Evolutionary conservation across 2,329 filamentous ascomycete species (phyloP).

Genomic region (Rutstroemia sp.): DNA sequence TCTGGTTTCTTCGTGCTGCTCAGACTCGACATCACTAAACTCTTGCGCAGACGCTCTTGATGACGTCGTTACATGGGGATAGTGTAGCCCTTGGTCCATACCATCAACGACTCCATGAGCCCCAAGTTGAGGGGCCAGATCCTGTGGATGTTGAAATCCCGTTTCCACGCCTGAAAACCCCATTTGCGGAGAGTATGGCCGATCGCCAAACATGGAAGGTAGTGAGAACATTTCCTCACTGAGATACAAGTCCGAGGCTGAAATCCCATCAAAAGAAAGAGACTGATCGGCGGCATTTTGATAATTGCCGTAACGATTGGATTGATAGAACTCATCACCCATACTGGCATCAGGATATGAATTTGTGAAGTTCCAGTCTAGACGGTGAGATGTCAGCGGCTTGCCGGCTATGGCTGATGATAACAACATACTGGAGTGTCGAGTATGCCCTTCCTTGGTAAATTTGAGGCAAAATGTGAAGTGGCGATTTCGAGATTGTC

Average conservation of each 20-base stretch:
- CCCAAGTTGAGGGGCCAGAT: background rate
- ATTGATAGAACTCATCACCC: background rate
- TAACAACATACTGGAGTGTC: background rate
- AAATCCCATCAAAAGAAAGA: background rate
- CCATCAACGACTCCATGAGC: no score
- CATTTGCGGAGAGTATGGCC: background rate
- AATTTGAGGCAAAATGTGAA: background rate
- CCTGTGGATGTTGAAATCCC: background rate
- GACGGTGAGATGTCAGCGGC: background rate
- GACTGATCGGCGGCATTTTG: background rate
- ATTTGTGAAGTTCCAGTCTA: background rate
- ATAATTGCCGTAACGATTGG: background rate
- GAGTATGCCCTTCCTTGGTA: no score
- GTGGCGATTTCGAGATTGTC: background rate
- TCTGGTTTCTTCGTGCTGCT: no score
- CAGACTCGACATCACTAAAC: background rate
- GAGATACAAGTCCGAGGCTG: constrained; percentile 1
- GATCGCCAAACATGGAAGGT: background rate
- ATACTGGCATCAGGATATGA: background rate
- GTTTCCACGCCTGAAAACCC: background rate
- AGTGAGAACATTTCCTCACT: background rate
- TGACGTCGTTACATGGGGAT: no score
- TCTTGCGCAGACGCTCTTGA: background rate
- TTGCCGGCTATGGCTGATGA: background rate
- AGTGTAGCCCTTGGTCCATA: no score